A percentile compares a stretch with the other conserved stretches of the same genome.
These are phyloP conservation scores for Pseudogymnoascus sp. DNA, from an alignment of 2,329 filamentous ascomycete genomes.

Conservation along the genomic window DNA sequence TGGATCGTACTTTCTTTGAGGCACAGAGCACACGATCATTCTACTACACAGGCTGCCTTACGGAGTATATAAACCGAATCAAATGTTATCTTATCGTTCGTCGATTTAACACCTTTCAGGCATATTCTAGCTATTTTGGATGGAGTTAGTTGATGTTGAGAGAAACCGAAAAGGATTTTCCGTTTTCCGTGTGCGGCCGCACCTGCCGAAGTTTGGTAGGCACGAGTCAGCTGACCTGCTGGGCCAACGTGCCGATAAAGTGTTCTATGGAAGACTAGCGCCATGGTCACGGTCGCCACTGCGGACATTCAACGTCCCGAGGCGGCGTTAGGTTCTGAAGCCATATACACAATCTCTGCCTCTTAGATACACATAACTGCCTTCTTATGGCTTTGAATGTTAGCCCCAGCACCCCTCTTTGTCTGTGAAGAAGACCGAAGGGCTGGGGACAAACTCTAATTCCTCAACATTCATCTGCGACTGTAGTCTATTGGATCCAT, in stretches of 20 bases:
- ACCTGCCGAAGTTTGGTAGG: not conserved
- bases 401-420: not conserved
- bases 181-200: not conserved
- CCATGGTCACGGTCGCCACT: not conserved
- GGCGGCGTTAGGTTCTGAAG: not conserved
- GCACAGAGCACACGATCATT: not conserved
- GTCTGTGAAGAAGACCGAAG: constrained; percentile 2
- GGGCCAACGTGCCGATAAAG: not conserved
- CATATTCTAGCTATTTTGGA: not conserved
- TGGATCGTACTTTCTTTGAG: not conserved
- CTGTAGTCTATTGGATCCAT: not conserved
- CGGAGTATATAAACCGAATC: not conserved
- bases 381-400: not conserved
- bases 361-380: not conserved
- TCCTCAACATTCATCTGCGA: not conserved
- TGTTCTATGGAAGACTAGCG: not conserved
- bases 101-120: not conserved
- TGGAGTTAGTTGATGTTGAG: constrained; percentile 4
- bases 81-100: not conserved
- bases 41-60: not conserved
- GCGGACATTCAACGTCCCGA: not conserved
- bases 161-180: not conserved
- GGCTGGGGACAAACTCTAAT: not conserved
- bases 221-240: not conserved
- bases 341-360: not conserved